phyloP scores from a whole-genome alignment of 495 filamentous ascomycete genomes.

The Xylaria venustula region DNA sequence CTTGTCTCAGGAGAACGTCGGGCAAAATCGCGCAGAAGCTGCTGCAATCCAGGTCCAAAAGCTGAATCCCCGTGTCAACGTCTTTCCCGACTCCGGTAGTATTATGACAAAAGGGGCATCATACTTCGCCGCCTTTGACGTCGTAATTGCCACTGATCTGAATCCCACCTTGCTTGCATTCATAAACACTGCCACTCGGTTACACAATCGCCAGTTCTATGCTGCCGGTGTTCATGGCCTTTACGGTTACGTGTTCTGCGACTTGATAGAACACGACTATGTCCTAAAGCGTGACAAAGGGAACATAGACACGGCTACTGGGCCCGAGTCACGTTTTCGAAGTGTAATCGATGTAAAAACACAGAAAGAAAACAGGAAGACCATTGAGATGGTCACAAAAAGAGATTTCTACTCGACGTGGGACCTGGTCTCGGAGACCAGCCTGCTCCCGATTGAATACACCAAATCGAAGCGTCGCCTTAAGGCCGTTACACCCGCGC shows the following conservation, averaged over 20 bases:
- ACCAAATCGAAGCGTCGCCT: slow-evolving; percentile 63
- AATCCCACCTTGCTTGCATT: slow-evolving; percentile 66
- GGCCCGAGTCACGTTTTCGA: slow-evolving; percentile 73
- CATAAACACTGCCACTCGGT: slow-evolving; percentile 80
- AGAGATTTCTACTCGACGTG: slow-evolving; percentile 84
- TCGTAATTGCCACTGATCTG: slow-evolving; percentile 89
- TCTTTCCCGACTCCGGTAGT: slow-evolving; percentile 65
- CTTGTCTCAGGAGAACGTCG: slow-evolving; percentile 65
- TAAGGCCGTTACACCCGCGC: slow-evolving; percentile 72
- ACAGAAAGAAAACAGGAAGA: slow-evolving; percentile 69
- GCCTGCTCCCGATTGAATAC: slow-evolving; percentile 69
- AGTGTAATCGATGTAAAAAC: slow-evolving; percentile 67
- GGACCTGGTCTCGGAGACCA: slow-evolving; percentile 69
- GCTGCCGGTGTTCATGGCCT: slow-evolving; percentile 83
- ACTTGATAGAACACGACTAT: slow-evolving; percentile 84
- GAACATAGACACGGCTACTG: slow-evolving; percentile 64
- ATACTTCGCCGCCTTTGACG: slow-evolving; percentile 76
- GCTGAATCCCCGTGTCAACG: slow-evolving; percentile 85
- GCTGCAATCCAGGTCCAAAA: slow-evolving; percentile 74
- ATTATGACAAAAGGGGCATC: slow-evolving; percentile 61
- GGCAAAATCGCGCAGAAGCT: slow-evolving; percentile 82
- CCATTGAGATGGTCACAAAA: slow-evolving; percentile 89
- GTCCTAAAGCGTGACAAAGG: slow-evolving; percentile 80
- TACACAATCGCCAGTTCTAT: slow-evolving; percentile 79
- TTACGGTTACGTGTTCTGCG: slow-evolving; percentile 93